Evolutionary conservation across 2,329 filamentous ascomycete species (phyloP).

Genomic region (Leptodontidium sp.): DNA sequence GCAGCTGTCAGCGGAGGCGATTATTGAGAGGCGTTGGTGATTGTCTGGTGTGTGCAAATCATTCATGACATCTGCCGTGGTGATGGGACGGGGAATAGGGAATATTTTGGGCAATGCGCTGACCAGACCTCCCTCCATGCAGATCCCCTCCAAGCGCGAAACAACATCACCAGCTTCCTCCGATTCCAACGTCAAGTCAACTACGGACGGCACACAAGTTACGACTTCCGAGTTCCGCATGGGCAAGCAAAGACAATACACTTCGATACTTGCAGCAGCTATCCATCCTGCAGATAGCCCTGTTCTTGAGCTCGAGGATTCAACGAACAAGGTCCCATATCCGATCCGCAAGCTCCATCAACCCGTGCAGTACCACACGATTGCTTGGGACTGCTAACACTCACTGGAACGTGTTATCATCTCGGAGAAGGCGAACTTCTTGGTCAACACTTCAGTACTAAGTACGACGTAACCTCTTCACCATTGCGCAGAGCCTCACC

Average conservation of each 20-base stretch:
- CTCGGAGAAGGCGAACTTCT: background rate
- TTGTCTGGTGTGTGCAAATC: slow-evolving; percentile 6
- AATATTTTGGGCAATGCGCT: slow-evolving; percentile 23
- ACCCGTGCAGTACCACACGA: slow-evolving; percentile 10
- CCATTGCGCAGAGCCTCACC: slow-evolving; percentile 2
- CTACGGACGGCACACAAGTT: background rate
- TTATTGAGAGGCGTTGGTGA: background rate
- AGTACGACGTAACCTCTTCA: background rate
- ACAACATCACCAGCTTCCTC: slow-evolving; percentile 12
- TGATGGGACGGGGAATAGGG: too few species aligned
- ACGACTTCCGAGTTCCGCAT: background rate
- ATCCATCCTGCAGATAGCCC: background rate
- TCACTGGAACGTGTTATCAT: background rate
- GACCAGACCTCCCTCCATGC: slow-evolving; percentile 26
- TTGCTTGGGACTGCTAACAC: background rate
- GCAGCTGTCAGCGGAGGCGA: background rate
- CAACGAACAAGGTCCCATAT: slow-evolving; percentile 11
- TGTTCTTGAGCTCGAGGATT: slow-evolving; percentile 22
- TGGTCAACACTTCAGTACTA: background rate
- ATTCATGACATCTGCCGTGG: background rate
- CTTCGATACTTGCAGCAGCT: slow-evolving; percentile 16
- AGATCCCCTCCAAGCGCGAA: slow-evolving; percentile 28
- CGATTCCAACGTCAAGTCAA: background rate
- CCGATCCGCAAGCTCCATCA: slow-evolving; percentile 21
- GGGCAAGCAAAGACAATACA: background rate